Conservation (phyloP, 306 rosid genomes). For the Citrullus mucosospermus region DNA sequence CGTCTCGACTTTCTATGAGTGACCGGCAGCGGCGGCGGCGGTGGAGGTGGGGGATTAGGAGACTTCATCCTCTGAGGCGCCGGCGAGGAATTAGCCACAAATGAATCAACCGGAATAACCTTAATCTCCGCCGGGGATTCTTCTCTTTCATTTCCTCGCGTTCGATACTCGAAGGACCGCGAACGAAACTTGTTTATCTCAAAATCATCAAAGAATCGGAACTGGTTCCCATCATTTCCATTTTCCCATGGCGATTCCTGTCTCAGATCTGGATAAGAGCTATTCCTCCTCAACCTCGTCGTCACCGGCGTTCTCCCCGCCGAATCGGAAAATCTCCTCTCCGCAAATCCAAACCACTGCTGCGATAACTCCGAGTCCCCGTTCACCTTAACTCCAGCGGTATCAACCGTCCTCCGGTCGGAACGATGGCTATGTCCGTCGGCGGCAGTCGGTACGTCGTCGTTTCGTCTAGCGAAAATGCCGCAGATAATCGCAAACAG, state of each 20-base stretch:
- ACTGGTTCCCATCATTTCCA: slow-evolving; percentile 24
- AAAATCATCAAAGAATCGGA: slow-evolving; percentile 56
- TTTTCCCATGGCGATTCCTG: slow-evolving; percentile 37
- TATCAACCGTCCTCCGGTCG: not conserved
- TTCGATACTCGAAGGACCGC: not conserved
- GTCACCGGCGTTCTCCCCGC: slow-evolving; percentile 7
- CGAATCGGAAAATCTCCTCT: slow-evolving; percentile 8
- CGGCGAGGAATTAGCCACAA: slow-evolving; percentile 17
- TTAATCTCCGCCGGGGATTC: slow-evolving; percentile 16
- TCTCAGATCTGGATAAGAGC: slow-evolving; percentile 85
- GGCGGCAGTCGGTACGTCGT: slow-evolving; percentile 21
- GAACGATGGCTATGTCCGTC: not conserved
- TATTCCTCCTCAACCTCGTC: slow-evolving; percentile 41
- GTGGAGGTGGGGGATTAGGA: slow-evolving; percentile 31
- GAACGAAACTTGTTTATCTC: slow-evolving; percentile 33
- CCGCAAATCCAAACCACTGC: slow-evolving; percentile 36
- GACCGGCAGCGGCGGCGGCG: slow-evolving; percentile 21
- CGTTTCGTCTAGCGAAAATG: slow-evolving; percentile 42
- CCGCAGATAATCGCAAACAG: slow-evolving; percentile 57
- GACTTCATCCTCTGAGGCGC: slow-evolving; percentile 12
- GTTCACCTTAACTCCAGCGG: not conserved
- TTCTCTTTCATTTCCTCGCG: not conserved
- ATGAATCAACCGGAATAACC: slow-evolving; percentile 56
- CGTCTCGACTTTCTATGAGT: slow-evolving; percentile 4
- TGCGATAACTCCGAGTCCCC: slow-evolving; percentile 16